phyloP scores from a whole-genome alignment of 371 early-diverging fungal genomes.

The Choanephora cucurbitarum region DNA sequence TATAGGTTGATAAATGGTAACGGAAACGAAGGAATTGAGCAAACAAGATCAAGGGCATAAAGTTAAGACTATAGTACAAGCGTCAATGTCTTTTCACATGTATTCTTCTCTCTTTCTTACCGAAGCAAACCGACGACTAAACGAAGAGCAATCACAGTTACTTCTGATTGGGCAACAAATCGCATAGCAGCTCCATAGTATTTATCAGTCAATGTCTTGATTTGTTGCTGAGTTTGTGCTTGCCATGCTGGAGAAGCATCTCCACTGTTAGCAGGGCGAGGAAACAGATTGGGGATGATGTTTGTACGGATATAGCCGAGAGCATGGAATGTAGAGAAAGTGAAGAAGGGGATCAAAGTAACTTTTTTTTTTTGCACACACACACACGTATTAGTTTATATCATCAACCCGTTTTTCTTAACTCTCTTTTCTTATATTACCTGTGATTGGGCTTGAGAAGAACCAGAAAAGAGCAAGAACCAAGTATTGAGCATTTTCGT shows the following conservation, averaged over 20 bases:
- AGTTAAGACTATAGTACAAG: slow-evolving; percentile 51
- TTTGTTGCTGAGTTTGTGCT: slow-evolving; percentile 53
- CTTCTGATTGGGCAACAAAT: slow-evolving; percentile 78
- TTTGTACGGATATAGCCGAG: slow-evolving; percentile 77
- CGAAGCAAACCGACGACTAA: slow-evolving; percentile 68
- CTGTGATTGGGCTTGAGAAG: slow-evolving; percentile 67
- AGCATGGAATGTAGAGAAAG: slow-evolving; percentile 86
- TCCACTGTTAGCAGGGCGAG: slow-evolving; percentile 47
- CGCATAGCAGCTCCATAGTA: slow-evolving; percentile 76
- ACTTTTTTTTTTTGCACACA: slow-evolving; percentile 41
- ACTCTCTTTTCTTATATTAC: too few relatives aligned
- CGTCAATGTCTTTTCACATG: not conserved
- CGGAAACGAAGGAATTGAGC: slow-evolving; percentile 87
- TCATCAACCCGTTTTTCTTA: too few relatives aligned
- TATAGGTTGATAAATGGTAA: slow-evolving; percentile 73
- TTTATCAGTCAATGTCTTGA: slow-evolving; percentile 67
- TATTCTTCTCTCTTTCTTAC: slow-evolving; percentile 31
- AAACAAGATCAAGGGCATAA: slow-evolving; percentile 77
- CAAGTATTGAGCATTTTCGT: slow-evolving; percentile 90
- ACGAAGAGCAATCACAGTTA: slow-evolving; percentile 74
- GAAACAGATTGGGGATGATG: slow-evolving; percentile 71
- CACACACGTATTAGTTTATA: not conserved
- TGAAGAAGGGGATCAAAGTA: slow-evolving; percentile 79
- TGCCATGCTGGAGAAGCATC: slow-evolving; percentile 35
- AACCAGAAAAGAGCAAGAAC: slow-evolving; percentile 82